Evolutionary conservation across 139 green algal genomes (phyloP).

Genomic region (Penium margaritaceum): DNA sequence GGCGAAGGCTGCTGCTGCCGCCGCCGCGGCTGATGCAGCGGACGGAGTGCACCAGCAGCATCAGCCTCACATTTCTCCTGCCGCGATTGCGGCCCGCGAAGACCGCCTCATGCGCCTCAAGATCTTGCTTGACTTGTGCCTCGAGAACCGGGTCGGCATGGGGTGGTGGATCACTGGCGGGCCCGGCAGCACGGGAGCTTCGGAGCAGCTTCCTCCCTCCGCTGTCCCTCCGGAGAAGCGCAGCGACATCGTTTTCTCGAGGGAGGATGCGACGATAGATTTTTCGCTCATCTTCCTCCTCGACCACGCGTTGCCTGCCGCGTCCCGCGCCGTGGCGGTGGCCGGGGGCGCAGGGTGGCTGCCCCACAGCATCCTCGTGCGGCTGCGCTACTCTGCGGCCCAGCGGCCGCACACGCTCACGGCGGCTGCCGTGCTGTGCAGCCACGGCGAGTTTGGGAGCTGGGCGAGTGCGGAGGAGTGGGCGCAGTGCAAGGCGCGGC

Average conservation of each 20-base stretch:
- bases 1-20: not conserved
- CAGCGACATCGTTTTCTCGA: conserved; percentile 14
- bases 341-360: conserved; percentile 22
- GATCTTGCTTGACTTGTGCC: conserved; percentile 9
- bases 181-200: not conserved
- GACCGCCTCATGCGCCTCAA: too few species aligned
- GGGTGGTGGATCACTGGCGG: not conserved
- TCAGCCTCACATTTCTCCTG: not conserved
- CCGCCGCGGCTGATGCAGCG: not conserved
- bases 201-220: not conserved
- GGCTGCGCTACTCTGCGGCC: too few species aligned
- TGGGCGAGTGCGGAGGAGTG: too few species aligned
- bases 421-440: too few species aligned
- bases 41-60: not conserved
- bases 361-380: conserved; percentile 12
- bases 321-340: not conserved
- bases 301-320: conserved; percentile 1
- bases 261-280: not conserved
- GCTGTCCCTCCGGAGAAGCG: not conserved
- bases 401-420: too few species aligned
- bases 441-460: too few species aligned
- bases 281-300: conserved; percentile 15
- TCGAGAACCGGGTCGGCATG: conserved; percentile 8
- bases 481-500: too few species aligned
- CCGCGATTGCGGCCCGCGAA: too few species aligned